Base-by-base conservation (phyloP, 768 basidiomycete genomes). In the Flagelloscypha sp. region DNA sequence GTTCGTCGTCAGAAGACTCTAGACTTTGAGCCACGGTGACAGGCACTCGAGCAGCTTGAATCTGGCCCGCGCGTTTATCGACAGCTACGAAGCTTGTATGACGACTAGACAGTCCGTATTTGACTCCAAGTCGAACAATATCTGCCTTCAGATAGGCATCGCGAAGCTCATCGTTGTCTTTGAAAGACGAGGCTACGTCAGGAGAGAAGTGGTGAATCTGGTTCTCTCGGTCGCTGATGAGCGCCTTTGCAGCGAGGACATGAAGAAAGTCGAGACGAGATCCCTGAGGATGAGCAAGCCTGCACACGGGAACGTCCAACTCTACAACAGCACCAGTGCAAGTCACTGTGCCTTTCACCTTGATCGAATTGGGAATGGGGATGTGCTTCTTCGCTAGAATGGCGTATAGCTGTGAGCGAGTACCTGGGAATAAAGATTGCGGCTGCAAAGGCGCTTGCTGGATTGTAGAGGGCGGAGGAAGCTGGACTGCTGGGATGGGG, bases 1-100 rank as follows among this genome's bases (percentile, higher is more conserved):
- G n/a, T n/a, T n/a, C n/a, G n/a, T n/a, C n/a, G n/a, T n/a, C n/a
- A n/a, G n/a, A n/a, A n/a, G n/a, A n/a, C n/a, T n/a, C n/a, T n/a
- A n/a, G n/a, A n/a, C n/a, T n/a, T n/a, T n/a, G n/a, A n/a, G n/a
- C n/a, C n/a, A n/a, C n/a, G n/a, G n/a, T n/a, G n/a, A n/a, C n/a
- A n/a, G n/a, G n/a, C n/a, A n/a, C n/a, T n/a, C n/a, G n/a, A n/a
- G n/a, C n/a, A n/a, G n/a, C n/a, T n/a, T n/a, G n/a, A n/a, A n/a
- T n/a, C n/a, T n/a, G n/a, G n/a, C n/a, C n/a, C n/a, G n/a, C n/a
- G n/a, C n/a, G n/a, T n/a, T n/a, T n/a, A 37, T 73, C 68, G 2
- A 73, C 56, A 1, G 72, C 76, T 27, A 80, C 56, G 44, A 79
- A 80, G 2, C 72, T 73, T 0, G 77, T 80, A 39, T 68, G 51